Evolutionary conservation across 2,329 filamentous ascomycete genomes (phyloP).

Genomic region (Colletotrichum cuscutae): DNA sequence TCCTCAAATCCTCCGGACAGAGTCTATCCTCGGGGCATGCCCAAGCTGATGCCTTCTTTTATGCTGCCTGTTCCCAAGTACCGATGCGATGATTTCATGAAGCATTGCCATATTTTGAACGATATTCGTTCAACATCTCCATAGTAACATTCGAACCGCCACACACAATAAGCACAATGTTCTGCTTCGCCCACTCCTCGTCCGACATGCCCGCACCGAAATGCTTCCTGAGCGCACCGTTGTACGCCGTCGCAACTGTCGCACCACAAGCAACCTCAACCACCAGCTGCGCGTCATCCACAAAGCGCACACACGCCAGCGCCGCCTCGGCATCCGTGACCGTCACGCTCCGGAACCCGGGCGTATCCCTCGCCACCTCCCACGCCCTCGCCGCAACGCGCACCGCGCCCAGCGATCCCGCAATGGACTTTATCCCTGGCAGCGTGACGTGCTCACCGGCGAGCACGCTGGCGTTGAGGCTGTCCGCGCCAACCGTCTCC

Average conservation of each 20-base stretch:
- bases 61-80: background rate
- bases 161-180: slow-evolving; percentile 87
- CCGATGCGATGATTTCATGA: background rate
- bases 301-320: slow-evolving; percentile 78
- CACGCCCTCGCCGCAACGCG: slow-evolving; percentile 76
- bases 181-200: slow-evolving; percentile 71
- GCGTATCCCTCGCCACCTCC: slow-evolving; percentile 61
- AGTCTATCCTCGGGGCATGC: background rate
- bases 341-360: slow-evolving; percentile 65
- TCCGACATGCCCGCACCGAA: slow-evolving; percentile 64
- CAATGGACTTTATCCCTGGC: slow-evolving; percentile 78
- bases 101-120: slow-evolving; percentile 51
- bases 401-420: slow-evolving; percentile 78
- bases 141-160: slow-evolving; percentile 77
- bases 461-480: slow-evolving; percentile 70
- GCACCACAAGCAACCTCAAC: slow-evolving; percentile 91
- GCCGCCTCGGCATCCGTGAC: slow-evolving; percentile 83
- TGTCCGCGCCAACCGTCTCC: slow-evolving; percentile 81
- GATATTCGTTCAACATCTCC: slow-evolving; percentile 69
- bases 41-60: background rate
- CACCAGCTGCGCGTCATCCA: slow-evolving; percentile 83
- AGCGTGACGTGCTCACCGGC: slow-evolving; percentile 70
- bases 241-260: slow-evolving; percentile 76
- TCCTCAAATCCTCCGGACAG: background rate
- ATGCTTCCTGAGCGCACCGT: slow-evolving; percentile 68